Conservation (phyloP, 441 rosid species). For the Pelargonium australe region DNA sequence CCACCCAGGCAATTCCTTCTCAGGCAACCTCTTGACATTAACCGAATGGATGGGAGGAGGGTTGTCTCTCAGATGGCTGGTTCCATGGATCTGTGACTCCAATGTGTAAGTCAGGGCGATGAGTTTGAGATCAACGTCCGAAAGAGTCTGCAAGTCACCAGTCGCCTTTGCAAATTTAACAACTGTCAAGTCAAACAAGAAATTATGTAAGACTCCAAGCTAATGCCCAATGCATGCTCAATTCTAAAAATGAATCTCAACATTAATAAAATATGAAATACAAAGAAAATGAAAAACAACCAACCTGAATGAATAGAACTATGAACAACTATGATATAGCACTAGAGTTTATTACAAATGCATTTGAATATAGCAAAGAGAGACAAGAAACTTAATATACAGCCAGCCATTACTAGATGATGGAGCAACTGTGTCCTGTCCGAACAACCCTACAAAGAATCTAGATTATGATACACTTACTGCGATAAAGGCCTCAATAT, state of each 20-base stretch:
- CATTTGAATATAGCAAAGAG: not conserved
- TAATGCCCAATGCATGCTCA: not conserved
- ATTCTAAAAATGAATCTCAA: not conserved
- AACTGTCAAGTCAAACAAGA: conserved; percentile 31
- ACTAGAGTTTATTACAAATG: not conserved
- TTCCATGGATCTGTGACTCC: conserved; percentile 83
- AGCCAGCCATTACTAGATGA: not conserved
- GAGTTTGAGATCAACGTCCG: conserved; percentile 78
- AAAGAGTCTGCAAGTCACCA: conserved; percentile 84
- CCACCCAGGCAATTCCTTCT: conserved; percentile 90
- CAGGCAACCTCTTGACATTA: conserved; percentile 69
- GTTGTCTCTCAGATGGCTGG: conserved; percentile 52
- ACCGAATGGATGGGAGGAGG: conserved; percentile 77
- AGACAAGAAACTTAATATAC: too few species aligned
- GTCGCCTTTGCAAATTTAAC: conserved; percentile 77
- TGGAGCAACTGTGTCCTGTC: not conserved
- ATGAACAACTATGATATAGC: not conserved
- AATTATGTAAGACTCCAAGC: conserved; percentile 1
- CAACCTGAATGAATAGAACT: not conserved
- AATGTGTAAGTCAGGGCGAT: conserved; percentile 72
- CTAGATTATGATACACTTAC: not conserved
- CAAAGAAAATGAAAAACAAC: not conserved
- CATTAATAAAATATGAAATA: not conserved
- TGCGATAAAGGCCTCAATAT: not conserved
- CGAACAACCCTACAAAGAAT: not conserved